Percentiles rank a stretch among this genome's conserved stretches.
Evolutionary conservation across 140 eudicot genomes (phyloP).

Genomic region (Oenanthe javanica): DNA sequence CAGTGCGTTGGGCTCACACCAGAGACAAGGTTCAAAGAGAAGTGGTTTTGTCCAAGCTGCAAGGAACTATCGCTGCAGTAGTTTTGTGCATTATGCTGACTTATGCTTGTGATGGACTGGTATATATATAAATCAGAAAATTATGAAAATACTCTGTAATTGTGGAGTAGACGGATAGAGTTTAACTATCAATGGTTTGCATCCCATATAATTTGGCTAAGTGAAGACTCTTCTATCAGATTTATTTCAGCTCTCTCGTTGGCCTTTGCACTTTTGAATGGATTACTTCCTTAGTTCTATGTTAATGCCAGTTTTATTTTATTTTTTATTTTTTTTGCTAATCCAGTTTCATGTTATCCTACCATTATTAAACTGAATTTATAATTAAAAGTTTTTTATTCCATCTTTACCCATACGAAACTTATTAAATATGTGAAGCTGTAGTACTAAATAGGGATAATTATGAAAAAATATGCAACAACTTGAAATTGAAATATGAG

Average conservation of each 20-base stretch:
- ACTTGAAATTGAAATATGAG: too few relatives aligned
- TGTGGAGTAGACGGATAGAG: background rate
- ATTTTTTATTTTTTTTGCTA: background rate
- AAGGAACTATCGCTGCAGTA: constrained; percentile 17
- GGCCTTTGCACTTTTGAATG: background rate
- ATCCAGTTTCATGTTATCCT: background rate
- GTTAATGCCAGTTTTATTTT: background rate
- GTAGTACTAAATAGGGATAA: background rate
- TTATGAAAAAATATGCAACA: too few relatives aligned
- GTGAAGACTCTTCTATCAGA: too few relatives aligned
- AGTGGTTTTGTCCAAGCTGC: constrained; percentile 98
- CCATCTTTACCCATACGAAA: background rate
- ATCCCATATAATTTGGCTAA: background rate
- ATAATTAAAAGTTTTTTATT: too few relatives aligned
- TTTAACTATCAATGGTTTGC: background rate
- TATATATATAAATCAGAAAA: background rate
- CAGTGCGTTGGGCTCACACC: constrained; percentile 93
- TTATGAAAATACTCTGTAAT: background rate
- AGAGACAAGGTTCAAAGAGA: constrained; percentile 89
- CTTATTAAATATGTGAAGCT: too few relatives aligned
- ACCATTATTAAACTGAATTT: background rate
- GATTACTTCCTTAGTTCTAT: background rate
- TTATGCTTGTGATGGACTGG: background rate
- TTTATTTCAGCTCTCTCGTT: background rate
- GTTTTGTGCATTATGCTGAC: background rate